Evolutionary conservation across 805 yeast genomes (phyloP), one percentile per base, ranked within the genome.

Genomic region (Yarrowia sp.): DNA sequence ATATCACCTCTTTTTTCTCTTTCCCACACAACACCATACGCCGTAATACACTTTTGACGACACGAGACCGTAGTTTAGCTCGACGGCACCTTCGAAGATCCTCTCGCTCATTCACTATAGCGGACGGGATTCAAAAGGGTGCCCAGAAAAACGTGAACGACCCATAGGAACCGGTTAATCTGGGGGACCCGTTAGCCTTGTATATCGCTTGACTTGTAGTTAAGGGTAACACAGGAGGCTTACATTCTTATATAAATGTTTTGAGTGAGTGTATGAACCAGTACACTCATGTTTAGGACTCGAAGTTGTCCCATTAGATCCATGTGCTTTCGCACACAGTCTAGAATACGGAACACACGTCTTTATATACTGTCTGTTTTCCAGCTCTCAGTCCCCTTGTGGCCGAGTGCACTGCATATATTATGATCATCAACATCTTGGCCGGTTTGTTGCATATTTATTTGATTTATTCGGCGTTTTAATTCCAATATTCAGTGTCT

Each of bases 51-150:
- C 45, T 39, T 41, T 55, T 55, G 61, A 55, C 45, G 47, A n/a
- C 45, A 55, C 61, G 61, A 50, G 66, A 31, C 39, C 39, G 62
- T 65, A 60, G 65, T 60, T 65, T 47, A 45, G 38, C 36, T 63
- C 64, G 64, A 63, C 41, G 51, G 50, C 47, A 44, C 64, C 65
- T 45, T 67, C 69, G 69, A 67, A 67, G 69, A 66, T 66, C 68
- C 68, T 22, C 61, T 61, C 61, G 67, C 66, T 62, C 48, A 15
- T 44, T 22, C 60, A 22, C 66, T 43, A 45, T 60, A 62, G 67
- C 57, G 67, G 35, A 39, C 65, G 33, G 67, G 69, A 66, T 67
- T 67, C 69, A 67, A 67, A 67, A 65, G 50, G 64, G 60, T 67
- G 68, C 69, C 69, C n/a, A 67, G 67, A 67, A 48, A 35, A 43